Base-by-base conservation (phyloP, 495 filamentous ascomycete species). In the Xylaria venustula region DNA sequence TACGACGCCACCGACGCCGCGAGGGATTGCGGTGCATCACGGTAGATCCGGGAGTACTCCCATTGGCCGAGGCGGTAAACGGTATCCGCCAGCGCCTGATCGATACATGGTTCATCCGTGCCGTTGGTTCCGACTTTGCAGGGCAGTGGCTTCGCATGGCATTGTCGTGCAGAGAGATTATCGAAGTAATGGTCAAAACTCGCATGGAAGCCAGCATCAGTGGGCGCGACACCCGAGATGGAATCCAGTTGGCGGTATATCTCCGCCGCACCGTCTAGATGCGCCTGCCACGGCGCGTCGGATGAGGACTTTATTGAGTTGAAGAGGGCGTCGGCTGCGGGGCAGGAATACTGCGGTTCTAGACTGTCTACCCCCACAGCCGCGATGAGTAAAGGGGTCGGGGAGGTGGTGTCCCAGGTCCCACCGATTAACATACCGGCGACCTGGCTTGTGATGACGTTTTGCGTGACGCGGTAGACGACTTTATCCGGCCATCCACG, bases 131-230 rank as follows among this genome's bases (percentile, higher is more conserved):
- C 72, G 14, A 77, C 64, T 15, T 79, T 79, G 66, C 87, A 90
- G 0, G 88, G 87, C 1, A 89, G 76, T 0, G 85, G 81, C 60
- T 86, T 85, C 30, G 63, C 66, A 56, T 90, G 86, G 64, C 88
- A 91, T 54, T 87, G 83, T 7, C 87, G 80, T 1, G 87, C 82
- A 7, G 85, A 87, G 20, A 91, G 79, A 54, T 88, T 90, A 67
- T 91, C 88, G 67, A 84, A 90, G 70, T 90, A 90, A 69, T 90
- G 87, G 68, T 91, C 88, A 54, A 84, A 85, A 59, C 76, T 82
- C 23, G 67, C 75, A 62, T 89, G 86, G 77, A 86, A 91, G 28
- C 80, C 81, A 0, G 68, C 64, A 61, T 85, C 82, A 40, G 64
- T 71, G 1, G 81, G 68, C 30, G 76, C 61, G 14, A 90, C 78